Evolutionary conservation across 306 rosid species (phyloP), one percentile per base, ranked within the genome.

Genomic region (Quillaja saponaria): DNA sequence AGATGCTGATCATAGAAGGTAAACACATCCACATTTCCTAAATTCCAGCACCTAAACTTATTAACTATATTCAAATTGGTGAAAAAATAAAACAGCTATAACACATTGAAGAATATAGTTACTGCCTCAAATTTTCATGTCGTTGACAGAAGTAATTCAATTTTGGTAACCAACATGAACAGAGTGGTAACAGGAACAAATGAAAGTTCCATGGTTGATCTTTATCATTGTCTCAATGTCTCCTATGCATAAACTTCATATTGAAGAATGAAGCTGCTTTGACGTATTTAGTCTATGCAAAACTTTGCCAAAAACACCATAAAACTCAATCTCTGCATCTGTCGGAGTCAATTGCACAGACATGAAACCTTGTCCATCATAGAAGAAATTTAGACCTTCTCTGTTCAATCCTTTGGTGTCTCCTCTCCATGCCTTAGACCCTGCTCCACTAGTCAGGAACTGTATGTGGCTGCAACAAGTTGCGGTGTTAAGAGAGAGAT

Each of bases 301-400:
- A 64, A 78, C 58, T 0, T 64, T 34, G 63, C 84, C 87, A 64
- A 16, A 64, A 75, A 75, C 81, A 68, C 78, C 84, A 64, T 78
- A 78, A 69, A 78, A 78, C 41, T 55, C 61, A 52, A 82, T 61
- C 59, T 25, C 42, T 64, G 84, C 81, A 34, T 78, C 75, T n/a
- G 58, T 68, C 21, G 41, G 58, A 41, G 79, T 59, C 71, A 82
- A 60, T 58, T 75, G 46, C 38, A 71, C 84, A 6, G 84, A 82
- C 84, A 82, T 78, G 79, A 82, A 82, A 57, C 84, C 87, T 63
- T 82, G 87, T 68, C 87, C 87, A 64, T 78, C 84, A 56, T 82
- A 78, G 75, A 74, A 82, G 77, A 82, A 82, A 5, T 78, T 68
- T 62, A 82, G 19, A 16, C 34, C 84, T 60, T 9, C 66, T 49